Conservation (phyloP, 257 asterid genomes). For the Nicotiana otophora region DNA sequence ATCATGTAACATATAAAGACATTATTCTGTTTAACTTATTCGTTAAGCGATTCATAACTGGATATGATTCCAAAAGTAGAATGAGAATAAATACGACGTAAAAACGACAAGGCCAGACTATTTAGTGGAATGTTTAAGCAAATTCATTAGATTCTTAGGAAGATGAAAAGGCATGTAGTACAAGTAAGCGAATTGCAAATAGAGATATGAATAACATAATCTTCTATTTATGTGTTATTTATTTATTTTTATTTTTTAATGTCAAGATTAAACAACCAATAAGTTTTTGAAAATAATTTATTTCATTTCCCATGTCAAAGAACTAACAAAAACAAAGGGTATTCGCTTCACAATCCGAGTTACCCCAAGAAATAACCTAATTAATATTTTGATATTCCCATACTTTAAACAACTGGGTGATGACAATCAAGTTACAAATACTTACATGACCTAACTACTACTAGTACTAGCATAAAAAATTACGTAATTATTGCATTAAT, state of each 20-base stretch:
- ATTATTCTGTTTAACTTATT: background rate
- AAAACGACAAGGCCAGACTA: background rate
- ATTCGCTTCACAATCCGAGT: background rate
- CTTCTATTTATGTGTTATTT: background rate
- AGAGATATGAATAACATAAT: background rate
- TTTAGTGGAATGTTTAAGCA: background rate
- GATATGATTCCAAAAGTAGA: background rate
- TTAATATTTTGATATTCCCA: background rate
- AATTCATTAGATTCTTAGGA: background rate
- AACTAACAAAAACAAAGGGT: background rate
- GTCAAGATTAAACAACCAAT: background rate
- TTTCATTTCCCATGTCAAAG: background rate
- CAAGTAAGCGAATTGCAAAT: background rate
- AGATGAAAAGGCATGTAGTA: background rate
- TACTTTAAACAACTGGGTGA: background rate
- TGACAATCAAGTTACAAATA: background rate
- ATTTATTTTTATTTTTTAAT: background rate
- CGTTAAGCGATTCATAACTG: background rate
- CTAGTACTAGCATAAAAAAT: background rate
- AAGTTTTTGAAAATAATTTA: background rate
- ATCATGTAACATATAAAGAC: no score
- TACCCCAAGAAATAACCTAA: background rate
- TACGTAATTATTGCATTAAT: background rate
- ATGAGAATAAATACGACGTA: background rate
- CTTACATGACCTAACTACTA: background rate